Base-by-base conservation (phyloP, 176 grass and related monocot species). In the Carex parvula region DNA sequence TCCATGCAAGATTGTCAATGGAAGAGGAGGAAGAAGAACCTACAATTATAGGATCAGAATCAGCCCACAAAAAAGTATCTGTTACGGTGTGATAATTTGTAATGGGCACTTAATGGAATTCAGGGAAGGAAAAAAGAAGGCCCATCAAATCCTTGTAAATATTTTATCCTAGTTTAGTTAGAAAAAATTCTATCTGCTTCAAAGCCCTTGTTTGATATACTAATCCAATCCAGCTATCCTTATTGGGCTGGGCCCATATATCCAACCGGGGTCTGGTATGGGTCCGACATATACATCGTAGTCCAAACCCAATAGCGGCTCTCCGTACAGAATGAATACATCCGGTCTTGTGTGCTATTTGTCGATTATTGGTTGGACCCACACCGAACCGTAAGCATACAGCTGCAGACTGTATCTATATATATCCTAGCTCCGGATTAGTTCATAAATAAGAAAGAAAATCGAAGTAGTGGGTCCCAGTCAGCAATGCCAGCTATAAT, bases 401-500 rank as follows among this genome's bases (percentile, higher is more conserved):
- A 50, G 46, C 46, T 50, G 46, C 46, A 10, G 9, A n/a, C 33
- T 42, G 13, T 11, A 70, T 64, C 81, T 53, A 84, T 35, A 61
- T 33, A n/a, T 32, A 80, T 58, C 29, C 26, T 5, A 65, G 61
- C 80, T 83, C 42, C 42, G 80, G 80, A 68, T 83, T 75, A 64
- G 70, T 61, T 60, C 18, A 84, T 58, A 84, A 60, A 71, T 58
- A 64, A 79, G 56, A 85, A 61, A 78, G 60, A 65, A 79, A 55
- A 85, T 55, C 46, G 12, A 63, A 60, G 3, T n/a, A n/a, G 87
- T 81, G 87, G 87, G 87, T 29, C 87, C 87, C 73, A 52, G 37
- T 84, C 24, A 46, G 46, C 72, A 69, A 58, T 86, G 87, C 82
- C 87, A 88, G 87, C 87, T 88, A 88, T 81, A 88, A 84, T 73